These are phyloP conservation scores for Xerocomus brunneocitrinus DNA, from an alignment of 768 basidiomycete species.

Conservation along the genomic window DNA sequence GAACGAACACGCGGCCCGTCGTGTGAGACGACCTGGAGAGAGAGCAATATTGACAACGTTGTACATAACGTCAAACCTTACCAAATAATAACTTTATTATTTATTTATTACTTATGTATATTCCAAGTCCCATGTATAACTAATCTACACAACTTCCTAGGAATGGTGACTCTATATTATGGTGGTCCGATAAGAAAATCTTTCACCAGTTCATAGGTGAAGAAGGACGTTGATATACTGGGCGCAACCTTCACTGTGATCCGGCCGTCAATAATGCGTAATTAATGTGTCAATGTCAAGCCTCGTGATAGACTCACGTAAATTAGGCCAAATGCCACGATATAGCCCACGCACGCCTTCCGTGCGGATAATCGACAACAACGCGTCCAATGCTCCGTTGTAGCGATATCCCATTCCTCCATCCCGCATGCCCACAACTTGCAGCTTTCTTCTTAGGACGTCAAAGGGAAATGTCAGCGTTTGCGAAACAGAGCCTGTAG, in stretches of 20 bases:
- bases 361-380: slow-evolving; percentile 57
- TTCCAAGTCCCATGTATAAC: background rate
- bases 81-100: background rate
- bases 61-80: slow-evolving; percentile 1
- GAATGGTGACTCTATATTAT: background rate
- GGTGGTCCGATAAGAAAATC: slow-evolving; percentile 40
- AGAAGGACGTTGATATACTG: slow-evolving; percentile 83
- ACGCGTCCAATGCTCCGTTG: slow-evolving; percentile 75
- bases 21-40: slow-evolving; percentile 11
- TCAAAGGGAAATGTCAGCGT: slow-evolving; percentile 96
- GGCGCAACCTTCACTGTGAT: slow-evolving; percentile 81
- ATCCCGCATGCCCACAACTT: slow-evolving; percentile 76
- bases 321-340: slow-evolving; percentile 84
- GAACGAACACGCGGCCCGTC: slow-evolving; percentile 14
- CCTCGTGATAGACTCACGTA: slow-evolving; percentile 49
- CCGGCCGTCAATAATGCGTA: slow-evolving; percentile 7
- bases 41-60: background rate
- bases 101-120: slow-evolving; percentile 2
- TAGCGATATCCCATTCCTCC: slow-evolving; percentile 62
- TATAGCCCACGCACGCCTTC: slow-evolving; percentile 82
- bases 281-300: slow-evolving; percentile 1
- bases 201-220: slow-evolving; percentile 71
- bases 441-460: slow-evolving; percentile 92
- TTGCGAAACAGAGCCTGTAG: slow-evolving; percentile 80
- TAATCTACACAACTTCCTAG: background rate